A percentile compares a stretch with the other conserved stretches of the same genome.
phyloP scores from a whole-genome alignment of 768 basidiomycete genomes.

The Mycena crocata region DNA sequence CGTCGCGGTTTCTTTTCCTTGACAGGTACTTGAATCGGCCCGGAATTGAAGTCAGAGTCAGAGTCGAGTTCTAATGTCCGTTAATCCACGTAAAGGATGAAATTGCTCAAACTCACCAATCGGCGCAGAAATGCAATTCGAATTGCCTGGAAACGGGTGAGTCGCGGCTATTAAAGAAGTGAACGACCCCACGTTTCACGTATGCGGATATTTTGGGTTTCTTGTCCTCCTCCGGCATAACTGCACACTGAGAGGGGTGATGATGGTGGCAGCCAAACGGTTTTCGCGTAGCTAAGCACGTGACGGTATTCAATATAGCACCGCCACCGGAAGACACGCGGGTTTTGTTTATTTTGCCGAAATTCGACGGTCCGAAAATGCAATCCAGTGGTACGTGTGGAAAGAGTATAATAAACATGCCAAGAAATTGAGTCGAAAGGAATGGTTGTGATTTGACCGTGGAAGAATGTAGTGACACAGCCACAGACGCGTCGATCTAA shows the following conservation, averaged over 20 bases:
- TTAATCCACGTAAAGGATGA: background rate
- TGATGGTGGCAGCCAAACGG: too few relatives aligned
- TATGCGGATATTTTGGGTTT: constrained; percentile 37
- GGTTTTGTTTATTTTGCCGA: too few relatives aligned
- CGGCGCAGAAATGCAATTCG: constrained; percentile 44
- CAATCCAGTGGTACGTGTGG: too few relatives aligned
- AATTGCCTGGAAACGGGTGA: constrained; percentile 42
- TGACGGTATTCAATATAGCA: background rate
- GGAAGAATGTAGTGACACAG: too few relatives aligned
- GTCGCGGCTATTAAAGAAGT: background rate
- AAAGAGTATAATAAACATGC: too few relatives aligned
- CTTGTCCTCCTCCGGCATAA: background rate
- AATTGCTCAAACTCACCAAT: constrained; percentile 43
- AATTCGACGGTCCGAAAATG: too few relatives aligned
- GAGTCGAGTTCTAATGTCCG: constrained; percentile 54
- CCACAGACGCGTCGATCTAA: too few relatives aligned
- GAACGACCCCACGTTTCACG: constrained; percentile 40
- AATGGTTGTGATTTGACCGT: too few relatives aligned
- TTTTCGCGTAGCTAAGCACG: background rate
- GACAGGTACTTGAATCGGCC: constrained; percentile 46
- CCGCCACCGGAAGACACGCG: too few relatives aligned
- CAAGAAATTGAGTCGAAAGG: too few relatives aligned
- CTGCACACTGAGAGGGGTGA: too few relatives aligned
- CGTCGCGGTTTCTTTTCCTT: constrained; percentile 31
- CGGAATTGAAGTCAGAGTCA: constrained; percentile 63